Base-by-base conservation (phyloP, 2,329 filamentous ascomycete species). In the Phialophora verrucosa region DNA sequence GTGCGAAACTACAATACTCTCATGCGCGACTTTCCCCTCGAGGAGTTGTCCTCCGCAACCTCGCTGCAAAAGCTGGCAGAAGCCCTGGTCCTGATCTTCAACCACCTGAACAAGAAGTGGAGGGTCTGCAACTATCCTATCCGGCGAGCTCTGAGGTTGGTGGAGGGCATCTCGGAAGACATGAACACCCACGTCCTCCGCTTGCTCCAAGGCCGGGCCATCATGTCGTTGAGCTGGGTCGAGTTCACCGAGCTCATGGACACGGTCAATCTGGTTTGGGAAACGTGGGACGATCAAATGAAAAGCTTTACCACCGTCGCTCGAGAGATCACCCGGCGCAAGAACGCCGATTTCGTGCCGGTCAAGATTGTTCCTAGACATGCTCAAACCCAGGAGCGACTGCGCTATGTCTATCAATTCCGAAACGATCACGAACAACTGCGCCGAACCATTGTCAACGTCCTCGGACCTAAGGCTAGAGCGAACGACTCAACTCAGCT, bases 1-100 rank as follows among this genome's bases (percentile, higher is more conserved):
- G 96, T 99, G 55, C 92, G 97, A 78, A 97, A 97, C 79, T 99
- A 98, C 83, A 99, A 99, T 77, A 92, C 96, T 80, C 86, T 99
- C 27, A 98, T 99, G 92, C 90, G 95, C 69, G 96, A 99, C 77
- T 98, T 99, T 70, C 95, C 95, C 0, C 84, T 99, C 38, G 94
- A 98, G 75, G 95, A 99, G 77, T 82, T 99, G 31, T 85, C 97
- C 20, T 97, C 95, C 17, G 93, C 95, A 1, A 96, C 93, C 0
- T 94, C 93, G 0, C 80, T 99, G 53, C 83, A 89, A 73, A 97
- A 97, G 79, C 88, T 96, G 2, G 89, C 95, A 74, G 93, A 98
- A 74, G 91, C 95, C 6, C 87, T 99, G 69, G 87, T 90, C 53
- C 87, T 93, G 74, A 97, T 99, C 69, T 99, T 99, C 78, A 86